Evolutionary conservation across 1,284 basidiomycete genomes (phyloP), one percentile per base, ranked within the genome.

Genomic region (Cutaneotrichosporon spelunceum): DNA sequence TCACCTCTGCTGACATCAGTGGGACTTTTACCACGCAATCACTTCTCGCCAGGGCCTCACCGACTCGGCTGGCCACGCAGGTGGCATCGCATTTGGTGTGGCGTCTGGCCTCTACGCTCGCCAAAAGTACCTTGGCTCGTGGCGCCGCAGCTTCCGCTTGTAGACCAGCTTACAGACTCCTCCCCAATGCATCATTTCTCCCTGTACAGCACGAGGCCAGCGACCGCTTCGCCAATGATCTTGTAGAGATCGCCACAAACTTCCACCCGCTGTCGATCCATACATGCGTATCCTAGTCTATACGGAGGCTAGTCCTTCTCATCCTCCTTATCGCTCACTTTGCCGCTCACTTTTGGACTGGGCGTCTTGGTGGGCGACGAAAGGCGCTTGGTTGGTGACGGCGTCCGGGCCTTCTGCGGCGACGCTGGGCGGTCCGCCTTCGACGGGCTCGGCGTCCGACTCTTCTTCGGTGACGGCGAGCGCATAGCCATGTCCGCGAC

Each of bases 11-110:
- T 53, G 13, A 33, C 57, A 1, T 33, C 4, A 72, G 72, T 78
- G 66, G 61, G 76, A 78, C 57, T 61, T 71, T 21, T 68, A 44
- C 69, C 68, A 14, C 48, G 63, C 53, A 66, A 16, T 58, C 8
- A 45, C 52, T 4, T n/a, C 47, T 13, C 42, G 45, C 33, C 34
- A 44, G 30, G 29, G 66, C 11, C 62, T 65, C 48, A 81, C 84
- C 0, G 89, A 93, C 75, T 87, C 86, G 1, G 85, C 87, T 1
- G 91, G 88, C 4, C 91, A 94, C 74, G 81, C 93, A 7, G 90
- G 87, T 0, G 92, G 91, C 4, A 79, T 91, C 19, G 66, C 89
- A 2, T 83, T 86, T 50, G 91, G 91, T 19, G 76, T 87, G 29
- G 83, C 77, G 5, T 90, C 86, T 67, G 90, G 73, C 9, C 26